These are phyloP conservation scores for Ophiostoma sp. DNA, from an alignment of 2,329 filamentous ascomycete species.

Conservation along the genomic window DNA sequence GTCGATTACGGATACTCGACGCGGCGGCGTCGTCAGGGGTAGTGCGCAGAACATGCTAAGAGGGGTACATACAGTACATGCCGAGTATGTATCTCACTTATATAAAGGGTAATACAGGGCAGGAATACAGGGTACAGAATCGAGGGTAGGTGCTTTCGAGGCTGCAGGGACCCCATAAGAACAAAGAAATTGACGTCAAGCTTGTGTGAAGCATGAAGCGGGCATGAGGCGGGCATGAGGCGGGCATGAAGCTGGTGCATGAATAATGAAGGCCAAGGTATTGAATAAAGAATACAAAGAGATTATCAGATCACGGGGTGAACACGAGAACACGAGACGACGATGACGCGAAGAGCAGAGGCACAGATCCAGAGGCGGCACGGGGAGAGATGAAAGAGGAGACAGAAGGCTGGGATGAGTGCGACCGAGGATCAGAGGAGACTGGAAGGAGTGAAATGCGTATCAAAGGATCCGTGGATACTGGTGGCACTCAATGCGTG, in stretches of 20 bases:
- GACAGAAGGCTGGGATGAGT: neutral
- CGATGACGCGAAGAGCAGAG: neutral
- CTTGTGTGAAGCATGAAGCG: neutral
- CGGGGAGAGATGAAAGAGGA: neutral
- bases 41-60: neutral
- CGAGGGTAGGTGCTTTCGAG: neutral
- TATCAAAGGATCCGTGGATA: neutral
- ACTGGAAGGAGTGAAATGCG: neutral
- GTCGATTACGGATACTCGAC: neutral
- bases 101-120: too few relatives aligned
- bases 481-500: neutral
- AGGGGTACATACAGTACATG: neutral
- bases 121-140: neutral
- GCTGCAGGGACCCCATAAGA: neutral
- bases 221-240: neutral
- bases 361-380: neutral
- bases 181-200: conserved; percentile 10
- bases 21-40: conserved; percentile 11
- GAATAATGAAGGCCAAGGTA: neutral
- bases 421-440: neutral
- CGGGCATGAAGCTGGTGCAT: conserved; percentile 2
- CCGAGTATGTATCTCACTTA: too few relatives aligned
- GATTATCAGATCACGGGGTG: conserved; percentile 1
- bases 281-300: neutral
- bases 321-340: conserved; percentile 12